These are phyloP conservation scores for Colletotrichum brevisporum DNA, from an alignment of 2,329 filamentous ascomycete genomes.

Conservation along the genomic window DNA sequence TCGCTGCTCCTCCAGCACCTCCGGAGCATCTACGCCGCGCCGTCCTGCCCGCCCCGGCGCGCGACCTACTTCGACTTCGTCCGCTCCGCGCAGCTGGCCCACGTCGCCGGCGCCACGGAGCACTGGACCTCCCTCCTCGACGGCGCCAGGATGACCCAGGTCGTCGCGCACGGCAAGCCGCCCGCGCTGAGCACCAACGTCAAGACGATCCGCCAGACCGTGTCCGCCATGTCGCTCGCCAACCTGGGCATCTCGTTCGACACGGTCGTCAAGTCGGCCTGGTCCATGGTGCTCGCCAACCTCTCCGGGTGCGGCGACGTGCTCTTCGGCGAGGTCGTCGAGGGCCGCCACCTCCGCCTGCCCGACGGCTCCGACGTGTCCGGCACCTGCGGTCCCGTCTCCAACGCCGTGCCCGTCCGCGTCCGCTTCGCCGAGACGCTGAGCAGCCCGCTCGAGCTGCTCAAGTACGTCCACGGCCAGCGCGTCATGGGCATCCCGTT, in stretches of 20 bases:
- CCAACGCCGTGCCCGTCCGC: conserved; percentile 64
- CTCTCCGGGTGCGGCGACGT: conserved; percentile 65
- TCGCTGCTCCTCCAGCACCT: conserved; percentile 64
- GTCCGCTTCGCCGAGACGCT: conserved; percentile 60
- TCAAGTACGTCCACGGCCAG: conserved; percentile 64
- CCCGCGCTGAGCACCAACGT: conserved; percentile 54
- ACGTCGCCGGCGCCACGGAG: conserved; percentile 54
- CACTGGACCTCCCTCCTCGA: conserved; percentile 63
- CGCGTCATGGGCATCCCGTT: conserved; percentile 61
- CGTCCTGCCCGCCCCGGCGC: conserved; percentile 49
- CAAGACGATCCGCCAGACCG: conserved; percentile 56
- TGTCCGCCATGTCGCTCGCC: conserved; percentile 56
- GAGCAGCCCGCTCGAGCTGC: conserved; percentile 63
- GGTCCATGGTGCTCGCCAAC: conserved; percentile 68
- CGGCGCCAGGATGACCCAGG: conserved; percentile 61
- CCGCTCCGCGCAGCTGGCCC: conserved; percentile 55
- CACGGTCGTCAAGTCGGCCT: conserved; percentile 70
- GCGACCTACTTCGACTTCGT: conserved; percentile 65
- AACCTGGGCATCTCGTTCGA: conserved; percentile 64
- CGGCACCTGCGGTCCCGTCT: conserved; percentile 62
- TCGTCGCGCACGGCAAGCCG: conserved; percentile 59
- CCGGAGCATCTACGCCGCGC: conserved; percentile 59
- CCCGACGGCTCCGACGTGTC: conserved; percentile 68
- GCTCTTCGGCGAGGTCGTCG: conserved; percentile 69
- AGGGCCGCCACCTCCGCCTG: conserved; percentile 60